phyloP scores from a whole-genome alignment of 768 basidiomycete genomes.

The Rhizopogon sp. region DNA sequence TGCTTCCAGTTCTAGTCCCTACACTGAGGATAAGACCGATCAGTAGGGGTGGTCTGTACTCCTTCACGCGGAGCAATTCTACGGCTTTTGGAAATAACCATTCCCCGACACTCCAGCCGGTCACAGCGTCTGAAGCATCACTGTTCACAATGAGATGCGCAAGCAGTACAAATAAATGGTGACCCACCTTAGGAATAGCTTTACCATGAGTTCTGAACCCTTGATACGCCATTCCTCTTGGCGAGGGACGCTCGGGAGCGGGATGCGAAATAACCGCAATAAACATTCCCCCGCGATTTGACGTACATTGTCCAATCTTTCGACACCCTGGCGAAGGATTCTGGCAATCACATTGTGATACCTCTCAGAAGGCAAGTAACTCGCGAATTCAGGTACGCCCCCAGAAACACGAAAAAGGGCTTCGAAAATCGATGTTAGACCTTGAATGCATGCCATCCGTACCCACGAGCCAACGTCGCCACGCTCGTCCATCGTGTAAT shows the following conservation, averaged over 20 bases:
- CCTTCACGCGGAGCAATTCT: constrained; percentile 53
- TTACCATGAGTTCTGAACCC: constrained; percentile 39
- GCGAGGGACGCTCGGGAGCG: constrained; percentile 36
- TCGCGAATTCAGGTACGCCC: constrained; percentile 40
- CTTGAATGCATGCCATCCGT: constrained; percentile 70
- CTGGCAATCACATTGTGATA: constrained; percentile 58
- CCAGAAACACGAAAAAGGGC: constrained; percentile 43
- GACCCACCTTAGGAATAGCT: constrained; percentile 50
- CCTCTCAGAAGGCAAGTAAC: constrained; percentile 54
- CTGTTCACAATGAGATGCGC: constrained; percentile 15
- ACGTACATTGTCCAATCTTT: constrained; percentile 87
- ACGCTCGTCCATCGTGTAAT: constrained; percentile 92
- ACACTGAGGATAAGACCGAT: constrained; percentile 74
- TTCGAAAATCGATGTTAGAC: constrained; percentile 50
- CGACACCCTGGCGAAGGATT: constrained; percentile 84
- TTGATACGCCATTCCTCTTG: constrained; percentile 49
- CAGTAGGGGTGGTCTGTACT: constrained; percentile 60
- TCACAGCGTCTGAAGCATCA: constrained; percentile 24
- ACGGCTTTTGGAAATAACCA: constrained; percentile 77
- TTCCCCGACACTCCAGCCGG: constrained; percentile 63
- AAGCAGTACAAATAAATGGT: neutral
- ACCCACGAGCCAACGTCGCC: constrained; percentile 98
- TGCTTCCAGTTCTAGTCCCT: constrained; percentile 80
- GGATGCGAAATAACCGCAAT: constrained; percentile 41
- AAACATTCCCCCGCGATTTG: constrained; percentile 71